Evolutionary conservation across 495 filamentous ascomycete species (phyloP).

Genomic region (Talaromyces stipitatus): DNA sequence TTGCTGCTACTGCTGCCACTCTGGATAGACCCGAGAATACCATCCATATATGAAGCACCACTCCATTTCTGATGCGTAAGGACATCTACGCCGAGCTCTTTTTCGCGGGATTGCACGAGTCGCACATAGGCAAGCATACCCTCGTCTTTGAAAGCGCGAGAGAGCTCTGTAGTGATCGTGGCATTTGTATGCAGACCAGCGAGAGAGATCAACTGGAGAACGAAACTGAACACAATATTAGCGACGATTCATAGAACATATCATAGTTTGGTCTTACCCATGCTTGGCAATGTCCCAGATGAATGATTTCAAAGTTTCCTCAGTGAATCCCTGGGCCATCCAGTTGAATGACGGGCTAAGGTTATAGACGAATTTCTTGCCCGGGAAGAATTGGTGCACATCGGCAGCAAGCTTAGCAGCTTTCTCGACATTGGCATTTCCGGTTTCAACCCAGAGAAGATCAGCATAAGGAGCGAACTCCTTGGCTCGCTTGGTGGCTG

Average conservation of each 20-base stretch:
- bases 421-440: conserved; percentile 72
- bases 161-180: conserved; percentile 78
- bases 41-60: conserved; percentile 86
- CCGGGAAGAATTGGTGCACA: conserved; percentile 56
- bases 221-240: conserved; percentile 48
- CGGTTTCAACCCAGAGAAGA: conserved; percentile 95
- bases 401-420: conserved; percentile 65
- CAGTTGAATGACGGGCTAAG: conserved; percentile 95
- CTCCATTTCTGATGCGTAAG: conserved; percentile 99
- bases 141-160: conserved; percentile 72
- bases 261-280: conserved; percentile 40
- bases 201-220: conserved; percentile 85
- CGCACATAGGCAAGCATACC: conserved; percentile 97
- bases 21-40: conserved; percentile 84
- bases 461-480: conserved; percentile 90
- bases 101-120: conserved; percentile 78
- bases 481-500: conserved; percentile 87
- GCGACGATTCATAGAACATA: neutral
- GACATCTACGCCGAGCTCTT: conserved; percentile 88
- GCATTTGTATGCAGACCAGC: conserved; percentile 88
- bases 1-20: conserved; percentile 77
- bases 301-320: conserved; percentile 71
- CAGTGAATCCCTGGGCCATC: conserved; percentile 88
- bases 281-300: conserved; percentile 93
- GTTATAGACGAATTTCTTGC: conserved; percentile 94